Evolutionary conservation across 371 early-diverging fungal genomes (phyloP).

Genomic region (Mucor piriformis): DNA sequence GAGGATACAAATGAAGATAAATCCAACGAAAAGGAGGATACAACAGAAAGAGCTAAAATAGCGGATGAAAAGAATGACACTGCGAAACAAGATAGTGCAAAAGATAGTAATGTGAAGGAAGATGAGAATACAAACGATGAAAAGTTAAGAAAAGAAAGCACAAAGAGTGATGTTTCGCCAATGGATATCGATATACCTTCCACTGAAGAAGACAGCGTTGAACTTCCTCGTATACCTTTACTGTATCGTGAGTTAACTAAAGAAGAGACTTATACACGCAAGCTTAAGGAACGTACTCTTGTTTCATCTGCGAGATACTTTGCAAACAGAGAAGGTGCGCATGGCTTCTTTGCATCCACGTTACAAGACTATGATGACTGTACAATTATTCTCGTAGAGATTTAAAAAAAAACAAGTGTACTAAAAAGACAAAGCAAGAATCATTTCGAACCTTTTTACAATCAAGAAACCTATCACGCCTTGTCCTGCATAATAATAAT

Average conservation of each 20-base stretch:
- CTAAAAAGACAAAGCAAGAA: not conserved
- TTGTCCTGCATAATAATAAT: not conserved
- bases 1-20: not conserved
- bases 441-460: not conserved
- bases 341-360: constrained; percentile 52
- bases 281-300: constrained; percentile 45
- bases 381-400: constrained; percentile 53
- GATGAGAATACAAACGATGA: not conserved
- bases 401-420: constrained; percentile 19
- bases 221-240: constrained; percentile 31
- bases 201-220: constrained; percentile 2
- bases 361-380: constrained; percentile 60
- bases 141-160: constrained; percentile 1
- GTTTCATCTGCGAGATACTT: constrained; percentile 48
- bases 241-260: constrained; percentile 38
- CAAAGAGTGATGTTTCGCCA: not conserved
- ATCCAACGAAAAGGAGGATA: constrained; percentile 1
- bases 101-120: not conserved
- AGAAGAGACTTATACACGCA: constrained; percentile 35
- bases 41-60: not conserved
- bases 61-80: not conserved
- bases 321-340: constrained; percentile 51
- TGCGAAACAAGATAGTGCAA: not conserved
- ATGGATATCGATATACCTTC: not conserved
- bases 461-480: too few relatives aligned